A percentile compares a stretch with the other conserved stretches of the same genome.
These are phyloP conservation scores for Tulasnella sp. DNA, from an alignment of 768 basidiomycete genomes.

Conservation along the genomic window DNA sequence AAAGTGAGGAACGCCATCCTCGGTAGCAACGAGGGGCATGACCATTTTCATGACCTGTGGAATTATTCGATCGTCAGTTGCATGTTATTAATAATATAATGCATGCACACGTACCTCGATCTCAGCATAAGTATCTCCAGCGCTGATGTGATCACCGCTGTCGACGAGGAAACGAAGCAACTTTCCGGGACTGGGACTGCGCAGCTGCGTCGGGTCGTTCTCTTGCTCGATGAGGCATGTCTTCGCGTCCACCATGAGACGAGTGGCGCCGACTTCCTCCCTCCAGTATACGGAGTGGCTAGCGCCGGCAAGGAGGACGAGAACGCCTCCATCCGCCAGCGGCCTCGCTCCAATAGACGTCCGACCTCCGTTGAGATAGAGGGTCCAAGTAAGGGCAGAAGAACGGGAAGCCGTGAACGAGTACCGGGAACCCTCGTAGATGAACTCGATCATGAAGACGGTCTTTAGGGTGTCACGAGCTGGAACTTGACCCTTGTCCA, in stretches of 20 bases:
- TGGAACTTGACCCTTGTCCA: conserved; percentile 98
- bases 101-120: conserved; percentile 64
- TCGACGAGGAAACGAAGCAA: conserved; percentile 91
- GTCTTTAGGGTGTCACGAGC: conserved; percentile 91
- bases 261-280: conserved; percentile 90
- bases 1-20: conserved; percentile 89
- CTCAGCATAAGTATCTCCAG: conserved; percentile 95
- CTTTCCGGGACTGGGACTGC: conserved; percentile 95
- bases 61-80: not conserved
- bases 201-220: conserved; percentile 95
- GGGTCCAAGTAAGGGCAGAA: conserved; percentile 79
- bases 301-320: conserved; percentile 84
- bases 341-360: conserved; percentile 88
- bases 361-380: conserved; percentile 92
- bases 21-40: conserved; percentile 91
- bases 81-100: not conserved
- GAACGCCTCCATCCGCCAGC: conserved; percentile 88
- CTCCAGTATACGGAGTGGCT: conserved; percentile 98
- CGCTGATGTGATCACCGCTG: conserved; percentile 93
- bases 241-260: conserved; percentile 92
- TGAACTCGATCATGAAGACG: conserved; percentile 94
- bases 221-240: conserved; percentile 99
- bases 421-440: conserved; percentile 92
- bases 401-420: conserved; percentile 93
- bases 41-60: conserved; percentile 97